Evolutionary conservation across 2,329 filamentous ascomycete genomes (phyloP), one percentile per base, ranked within the genome.

Genomic region (Cercospora sesami): DNA sequence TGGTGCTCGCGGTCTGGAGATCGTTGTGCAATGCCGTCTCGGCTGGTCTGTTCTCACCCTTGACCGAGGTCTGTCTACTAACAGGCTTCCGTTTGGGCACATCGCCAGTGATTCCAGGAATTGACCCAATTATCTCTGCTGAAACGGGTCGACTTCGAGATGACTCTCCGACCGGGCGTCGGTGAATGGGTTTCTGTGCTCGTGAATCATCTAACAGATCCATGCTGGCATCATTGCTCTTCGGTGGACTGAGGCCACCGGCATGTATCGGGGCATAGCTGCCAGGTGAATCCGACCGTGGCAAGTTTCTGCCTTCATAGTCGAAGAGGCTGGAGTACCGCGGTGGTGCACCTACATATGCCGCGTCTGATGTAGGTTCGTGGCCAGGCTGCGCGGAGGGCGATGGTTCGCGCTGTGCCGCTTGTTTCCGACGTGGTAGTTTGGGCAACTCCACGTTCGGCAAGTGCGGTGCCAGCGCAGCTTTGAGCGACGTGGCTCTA

Each of bases 301-400:
- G 45, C 36, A 76, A 66, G 21, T 74, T 75, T 39, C 73, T 74
- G 53, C 81, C 80, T 28, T 80, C 70, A 8, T 45, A 60, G 60
- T 73, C 77, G 62, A 83, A 78, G 48, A 83, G 73, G 2, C 79
- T 78, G 7, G 82, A 84, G 67, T 84, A 82, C 23, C 81, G 74
- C 10, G 82, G 81, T 26, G 81, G 81, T 5, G 80, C 76, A 63
- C 74, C 70, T 16, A 80, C 72, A 10, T 79, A 76, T 42, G 79
- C 78, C 31, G 79, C 78, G 65, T 39, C 68, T 33, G 51, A 53
- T 65, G 51, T 26, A 48, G 60, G n/a, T 42, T 63, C 31, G 63
- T 64, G 63, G 61, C 23, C 16, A 30, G 57, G 57, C 21, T 67
- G 64, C 12, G 66, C 65, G 1, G 58, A 60, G 18, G 63, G 64